These are phyloP conservation scores for Ananas comosus DNA, from an alignment of 176 grass and related monocot genomes.

Conservation along the genomic window DNA sequence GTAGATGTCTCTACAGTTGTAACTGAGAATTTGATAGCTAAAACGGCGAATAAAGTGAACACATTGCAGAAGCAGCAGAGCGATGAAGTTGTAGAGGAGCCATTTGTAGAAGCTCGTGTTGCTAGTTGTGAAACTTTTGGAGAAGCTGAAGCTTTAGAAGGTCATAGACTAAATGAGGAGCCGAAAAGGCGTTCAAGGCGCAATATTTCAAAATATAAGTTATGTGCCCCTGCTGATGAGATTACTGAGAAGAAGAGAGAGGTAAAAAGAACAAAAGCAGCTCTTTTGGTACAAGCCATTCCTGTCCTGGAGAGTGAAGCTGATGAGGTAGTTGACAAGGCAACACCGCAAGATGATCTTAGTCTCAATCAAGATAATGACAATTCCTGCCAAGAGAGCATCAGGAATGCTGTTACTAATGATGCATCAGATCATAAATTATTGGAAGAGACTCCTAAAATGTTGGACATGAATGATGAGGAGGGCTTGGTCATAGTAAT, in stretches of 20 bases:
- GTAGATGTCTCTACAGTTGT: not conserved
- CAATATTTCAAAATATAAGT: constrained; percentile 12
- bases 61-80: constrained; percentile 5
- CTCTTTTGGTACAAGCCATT: constrained; percentile 8
- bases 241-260: not conserved
- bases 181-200: constrained; percentile 6
- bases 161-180: not conserved
- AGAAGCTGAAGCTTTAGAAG: constrained; percentile 2
- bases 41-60: not conserved
- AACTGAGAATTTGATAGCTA: not conserved
- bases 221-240: not conserved
- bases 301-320: constrained; percentile 2
- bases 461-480: not conserved
- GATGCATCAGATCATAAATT: not conserved
- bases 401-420: not conserved
- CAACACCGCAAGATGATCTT: not conserved
- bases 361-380: not conserved
- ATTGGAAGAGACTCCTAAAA: not conserved
- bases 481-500: not conserved
- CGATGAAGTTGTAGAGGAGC: not conserved
- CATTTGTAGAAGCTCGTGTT: too few species aligned
- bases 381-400: not conserved
- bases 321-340: not conserved
- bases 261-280: constrained; percentile 25
- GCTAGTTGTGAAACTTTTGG: not conserved